A percentile compares a stretch with the other conserved stretches of the same genome.
Evolutionary conservation across 2,329 filamentous ascomycete species (phyloP).

Genomic region (Parastagonospora nodorum): DNA sequence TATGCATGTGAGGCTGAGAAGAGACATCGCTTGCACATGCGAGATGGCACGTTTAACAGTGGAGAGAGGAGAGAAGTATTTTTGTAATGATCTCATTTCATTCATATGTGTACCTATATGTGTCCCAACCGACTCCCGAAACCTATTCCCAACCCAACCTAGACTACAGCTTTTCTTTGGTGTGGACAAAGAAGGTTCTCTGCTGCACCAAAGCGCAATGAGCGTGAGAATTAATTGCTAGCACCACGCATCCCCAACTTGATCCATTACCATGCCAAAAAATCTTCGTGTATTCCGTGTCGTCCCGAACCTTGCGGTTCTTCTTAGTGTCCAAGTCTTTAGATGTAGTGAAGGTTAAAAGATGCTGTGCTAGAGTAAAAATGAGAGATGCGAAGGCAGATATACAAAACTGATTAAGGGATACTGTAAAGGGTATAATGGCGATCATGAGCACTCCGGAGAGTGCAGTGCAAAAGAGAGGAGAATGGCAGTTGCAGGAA

Average conservation of each 20-base stretch:
- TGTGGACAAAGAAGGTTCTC: not conserved
- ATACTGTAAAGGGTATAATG: conserved; percentile 36
- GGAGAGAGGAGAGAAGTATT: not conserved
- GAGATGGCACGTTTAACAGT: not conserved
- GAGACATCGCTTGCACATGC: not conserved
- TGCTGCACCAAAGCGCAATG: not conserved
- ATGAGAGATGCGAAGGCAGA: conserved; percentile 9
- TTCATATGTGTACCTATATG: conserved; percentile 1
- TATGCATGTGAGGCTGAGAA: not conserved
- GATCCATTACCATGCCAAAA: conserved; percentile 9
- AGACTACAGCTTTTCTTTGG: not conserved
- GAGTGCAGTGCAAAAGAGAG: conserved; percentile 14
- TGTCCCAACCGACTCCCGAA: not conserved
- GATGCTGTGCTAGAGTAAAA: conserved; percentile 8
- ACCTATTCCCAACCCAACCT: not conserved
- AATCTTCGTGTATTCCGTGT: conserved; percentile 1
- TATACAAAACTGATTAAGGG: conserved; percentile 10
- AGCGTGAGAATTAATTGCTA: conserved; percentile 1
- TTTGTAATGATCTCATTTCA: not conserved
- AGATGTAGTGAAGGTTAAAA: conserved; percentile 15
- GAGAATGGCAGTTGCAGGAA: conserved; percentile 4
- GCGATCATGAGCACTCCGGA: conserved; percentile 21
- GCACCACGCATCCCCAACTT: conserved; percentile 12
- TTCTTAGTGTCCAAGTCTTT: conserved; percentile 23
- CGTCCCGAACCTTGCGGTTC: conserved; percentile 27